Evolutionary conservation across 345 rosid species (phyloP).

Genomic region (Citrus sp.): DNA sequence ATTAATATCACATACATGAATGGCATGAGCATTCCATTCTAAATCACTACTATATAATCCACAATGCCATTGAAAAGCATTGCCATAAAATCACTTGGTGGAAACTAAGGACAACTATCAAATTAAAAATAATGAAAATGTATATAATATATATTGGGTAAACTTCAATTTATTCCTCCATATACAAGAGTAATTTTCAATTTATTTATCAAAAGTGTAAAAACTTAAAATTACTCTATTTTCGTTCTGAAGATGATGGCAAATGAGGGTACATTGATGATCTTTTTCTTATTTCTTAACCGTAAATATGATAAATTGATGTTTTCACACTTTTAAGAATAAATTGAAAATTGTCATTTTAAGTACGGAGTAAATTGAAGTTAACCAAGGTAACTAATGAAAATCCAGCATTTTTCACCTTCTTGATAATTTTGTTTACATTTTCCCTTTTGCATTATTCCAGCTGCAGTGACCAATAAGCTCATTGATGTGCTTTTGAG

Average conservation of each 20-base stretch:
- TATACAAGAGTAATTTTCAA: no score
- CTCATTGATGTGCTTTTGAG: constrained; percentile 28
- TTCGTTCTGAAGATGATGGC: no score
- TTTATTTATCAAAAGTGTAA: no score
- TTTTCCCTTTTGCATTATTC: constrained; percentile 57
- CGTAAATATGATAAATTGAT: no score
- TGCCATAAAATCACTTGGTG: constrained; percentile 46
- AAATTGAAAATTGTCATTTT: no score
- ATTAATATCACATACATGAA: constrained; percentile 59
- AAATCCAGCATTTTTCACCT: constrained; percentile 33
- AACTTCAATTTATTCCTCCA: no score
- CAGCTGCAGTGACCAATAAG: constrained; percentile 66
- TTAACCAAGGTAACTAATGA: not conserved
- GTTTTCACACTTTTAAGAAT: no score
- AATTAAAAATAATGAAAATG: not conserved
- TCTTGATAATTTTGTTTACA: constrained; percentile 60
- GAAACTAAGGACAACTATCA: constrained; percentile 40
- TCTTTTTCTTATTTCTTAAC: no score
- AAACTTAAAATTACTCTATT: no score
- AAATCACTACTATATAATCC: constrained; percentile 59
- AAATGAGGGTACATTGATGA: no score
- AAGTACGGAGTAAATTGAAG: no score
- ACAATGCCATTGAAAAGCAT: constrained; percentile 72
- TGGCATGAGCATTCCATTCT: constrained; percentile 57
- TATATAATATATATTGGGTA: not conserved